Conservation (phyloP, 768 basidiomycete species). For the Panus rudis region DNA sequence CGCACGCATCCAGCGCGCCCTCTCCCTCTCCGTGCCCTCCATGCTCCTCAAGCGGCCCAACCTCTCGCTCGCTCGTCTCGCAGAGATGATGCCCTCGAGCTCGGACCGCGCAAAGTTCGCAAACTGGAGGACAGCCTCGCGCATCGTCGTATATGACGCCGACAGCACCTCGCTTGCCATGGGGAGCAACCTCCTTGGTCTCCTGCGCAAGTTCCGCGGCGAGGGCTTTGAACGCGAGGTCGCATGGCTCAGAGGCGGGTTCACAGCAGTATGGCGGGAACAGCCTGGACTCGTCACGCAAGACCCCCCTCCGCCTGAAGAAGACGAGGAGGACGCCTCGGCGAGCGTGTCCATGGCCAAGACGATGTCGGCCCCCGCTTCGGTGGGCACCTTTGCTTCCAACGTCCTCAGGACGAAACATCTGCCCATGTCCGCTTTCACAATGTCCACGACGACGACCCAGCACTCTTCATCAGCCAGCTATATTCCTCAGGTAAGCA, state of each 20-base stretch:
- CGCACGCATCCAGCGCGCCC: conserved; percentile 59
- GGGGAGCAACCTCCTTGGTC: conserved; percentile 61
- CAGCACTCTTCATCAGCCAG: not conserved
- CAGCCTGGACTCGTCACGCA: conserved; percentile 46
- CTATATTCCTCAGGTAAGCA: not conserved
- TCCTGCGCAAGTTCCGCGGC: conserved; percentile 67
- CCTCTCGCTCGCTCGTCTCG: conserved; percentile 72
- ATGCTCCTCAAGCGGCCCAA: conserved; percentile 88
- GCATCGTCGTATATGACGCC: conserved; percentile 81
- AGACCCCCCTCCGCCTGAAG: conserved; percentile 40
- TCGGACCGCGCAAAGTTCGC: conserved; percentile 53
- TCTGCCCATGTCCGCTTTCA: conserved; percentile 62
- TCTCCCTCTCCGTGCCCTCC: conserved; percentile 89
- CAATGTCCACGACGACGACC: conserved; percentile 36
- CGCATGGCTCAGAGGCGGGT: conserved; percentile 78
- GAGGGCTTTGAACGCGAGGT: conserved; percentile 60
- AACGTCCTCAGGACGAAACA: conserved; percentile 46
- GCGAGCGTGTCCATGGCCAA: conserved; percentile 6
- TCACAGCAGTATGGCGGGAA: conserved; percentile 59
- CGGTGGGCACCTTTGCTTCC: conserved; percentile 3
- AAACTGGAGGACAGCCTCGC: conserved; percentile 46
- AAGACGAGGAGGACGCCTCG: conserved; percentile 38
- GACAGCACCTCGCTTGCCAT: conserved; percentile 52
- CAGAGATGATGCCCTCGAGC: conserved; percentile 69
- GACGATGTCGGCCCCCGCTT: conserved; percentile 13